Evolutionary conservation across 2,329 filamentous ascomycete genomes (phyloP).

Genomic region (Trichoderma arundinaceum): DNA sequence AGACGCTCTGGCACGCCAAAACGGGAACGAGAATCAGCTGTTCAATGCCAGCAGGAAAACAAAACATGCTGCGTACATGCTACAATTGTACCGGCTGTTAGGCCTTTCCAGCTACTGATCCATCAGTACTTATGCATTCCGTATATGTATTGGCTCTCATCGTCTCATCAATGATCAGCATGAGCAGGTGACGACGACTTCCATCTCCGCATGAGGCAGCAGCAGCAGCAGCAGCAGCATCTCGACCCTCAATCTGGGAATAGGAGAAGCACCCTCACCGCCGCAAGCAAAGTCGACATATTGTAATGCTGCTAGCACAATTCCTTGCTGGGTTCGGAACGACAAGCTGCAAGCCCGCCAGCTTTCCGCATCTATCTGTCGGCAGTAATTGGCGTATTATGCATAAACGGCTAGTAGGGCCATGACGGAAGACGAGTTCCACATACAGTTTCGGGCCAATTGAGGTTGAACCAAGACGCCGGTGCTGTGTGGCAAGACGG

Average conservation of each 20-base stretch:
- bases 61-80: too few relatives aligned
- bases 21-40: not conserved
- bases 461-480: conserved; percentile 8
- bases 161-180: conserved; percentile 23
- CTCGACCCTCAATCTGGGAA: conserved; percentile 11
- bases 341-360: conserved; percentile 9
- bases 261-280: conserved; percentile 22
- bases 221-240: not conserved
- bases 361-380: not conserved
- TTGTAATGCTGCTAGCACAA: not conserved
- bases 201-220: conserved; percentile 9
- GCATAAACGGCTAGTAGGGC: not conserved
- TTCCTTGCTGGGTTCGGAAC: not conserved
- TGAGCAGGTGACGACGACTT: conserved; percentile 23
- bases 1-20: too few relatives aligned
- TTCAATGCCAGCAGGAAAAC: not conserved
- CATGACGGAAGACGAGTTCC: conserved; percentile 10
- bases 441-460: not conserved
- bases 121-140: not conserved
- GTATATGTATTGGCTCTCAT: not conserved
- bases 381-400: conserved; percentile 14
- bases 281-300: not conserved
- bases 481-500: conserved; percentile 8
- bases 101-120: too few relatives aligned
- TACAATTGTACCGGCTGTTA: too few relatives aligned